These are phyloP conservation scores for Backusella luteola DNA, from an alignment of 192 early-diverging fungal genomes.

Conservation along the genomic window DNA sequence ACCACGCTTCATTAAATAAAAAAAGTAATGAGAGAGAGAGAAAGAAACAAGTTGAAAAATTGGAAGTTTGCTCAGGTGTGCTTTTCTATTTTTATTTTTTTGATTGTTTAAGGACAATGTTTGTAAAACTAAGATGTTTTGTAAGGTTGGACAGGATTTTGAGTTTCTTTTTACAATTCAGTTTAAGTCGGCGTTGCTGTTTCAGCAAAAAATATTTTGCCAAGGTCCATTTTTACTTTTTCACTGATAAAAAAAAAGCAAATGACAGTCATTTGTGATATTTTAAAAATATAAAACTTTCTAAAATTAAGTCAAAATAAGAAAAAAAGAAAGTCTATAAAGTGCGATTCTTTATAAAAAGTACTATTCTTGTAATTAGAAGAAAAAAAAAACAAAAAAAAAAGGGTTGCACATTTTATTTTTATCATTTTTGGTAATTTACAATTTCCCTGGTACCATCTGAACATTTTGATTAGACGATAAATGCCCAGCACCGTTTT, in stretches of 20 bases:
- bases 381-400: background rate
- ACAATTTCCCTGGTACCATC: background rate
- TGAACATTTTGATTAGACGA: background rate
- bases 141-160: background rate
- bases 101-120: background rate
- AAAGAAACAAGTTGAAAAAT: background rate
- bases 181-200: background rate
- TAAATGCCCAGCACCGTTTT: background rate
- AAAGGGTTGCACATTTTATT: background rate
- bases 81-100: constrained; percentile 4
- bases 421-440: background rate
- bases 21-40: background rate
- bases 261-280: background rate
- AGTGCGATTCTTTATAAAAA: background rate
- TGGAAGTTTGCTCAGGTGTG: background rate
- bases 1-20: constrained; percentile 7
- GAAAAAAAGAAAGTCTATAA: background rate
- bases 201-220: background rate
- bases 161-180: background rate
- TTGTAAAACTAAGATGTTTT: constrained; percentile 3
- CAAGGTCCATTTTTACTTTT: background rate
- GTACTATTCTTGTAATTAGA: background rate
- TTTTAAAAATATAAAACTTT: background rate
- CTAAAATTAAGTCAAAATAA: background rate
- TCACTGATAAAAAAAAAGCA: background rate